A percentile compares a stretch with the other conserved stretches of the same genome.
Conservation (phyloP, 1,284 basidiomycete species). For the Lignosus rhinocerotis region DNA sequence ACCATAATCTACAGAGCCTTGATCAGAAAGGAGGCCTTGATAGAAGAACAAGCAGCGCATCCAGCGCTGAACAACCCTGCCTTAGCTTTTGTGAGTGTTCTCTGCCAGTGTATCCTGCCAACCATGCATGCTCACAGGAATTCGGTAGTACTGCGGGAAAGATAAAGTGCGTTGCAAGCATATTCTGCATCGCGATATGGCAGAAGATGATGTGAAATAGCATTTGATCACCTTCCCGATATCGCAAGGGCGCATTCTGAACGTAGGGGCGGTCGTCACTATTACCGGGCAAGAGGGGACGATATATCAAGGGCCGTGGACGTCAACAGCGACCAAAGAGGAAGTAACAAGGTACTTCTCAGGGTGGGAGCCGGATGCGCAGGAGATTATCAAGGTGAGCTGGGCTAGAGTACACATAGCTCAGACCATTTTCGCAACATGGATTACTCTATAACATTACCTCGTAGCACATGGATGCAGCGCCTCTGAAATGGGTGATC, state of each 20-base stretch:
- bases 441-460: background rate
- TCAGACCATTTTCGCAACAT: background rate
- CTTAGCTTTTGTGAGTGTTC: background rate
- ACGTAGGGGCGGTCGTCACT: slow-evolving; percentile 26
- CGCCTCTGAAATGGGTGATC: slow-evolving; percentile 28
- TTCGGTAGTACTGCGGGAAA: slow-evolving; percentile 1
- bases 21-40: background rate
- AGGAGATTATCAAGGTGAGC: slow-evolving; percentile 19
- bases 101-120: background rate
- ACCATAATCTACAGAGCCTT: slow-evolving; percentile 4
- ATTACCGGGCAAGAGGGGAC: slow-evolving; percentile 24
- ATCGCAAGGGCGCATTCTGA: slow-evolving; percentile 14
- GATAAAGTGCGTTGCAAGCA: background rate
- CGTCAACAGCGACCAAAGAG: slow-evolving; percentile 17
- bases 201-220: background rate
- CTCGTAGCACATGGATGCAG: slow-evolving; percentile 8
- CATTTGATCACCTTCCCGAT: slow-evolving; percentile 9
- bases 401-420: background rate
- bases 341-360: slow-evolving; percentile 22
- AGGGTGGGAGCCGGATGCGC: slow-evolving; percentile 30
- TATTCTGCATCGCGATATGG: background rate
- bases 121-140: background rate
- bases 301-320: slow-evolving; percentile 27
- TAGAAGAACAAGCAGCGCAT: background rate
- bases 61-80: background rate